Conservation (phyloP, 139 green algal genomes). For the Nannochloris sp. region DNA sequence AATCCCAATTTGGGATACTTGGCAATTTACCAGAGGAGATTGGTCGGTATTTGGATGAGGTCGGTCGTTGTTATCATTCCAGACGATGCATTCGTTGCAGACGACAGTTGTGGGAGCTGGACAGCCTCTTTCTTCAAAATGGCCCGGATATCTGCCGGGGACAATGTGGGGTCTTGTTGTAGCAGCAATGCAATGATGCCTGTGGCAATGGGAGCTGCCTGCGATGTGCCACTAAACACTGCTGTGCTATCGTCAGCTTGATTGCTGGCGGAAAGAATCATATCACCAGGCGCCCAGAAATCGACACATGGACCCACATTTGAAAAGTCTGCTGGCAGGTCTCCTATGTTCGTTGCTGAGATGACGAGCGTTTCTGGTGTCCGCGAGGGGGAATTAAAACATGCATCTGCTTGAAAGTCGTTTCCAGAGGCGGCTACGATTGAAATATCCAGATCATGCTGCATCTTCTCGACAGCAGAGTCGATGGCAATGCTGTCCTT, state of each 20-base stretch:
- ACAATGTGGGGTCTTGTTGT: neutral
- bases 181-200: neutral
- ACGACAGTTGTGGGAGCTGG: too few relatives aligned
- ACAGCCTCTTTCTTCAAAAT: neutral
- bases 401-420: conserved; percentile 39
- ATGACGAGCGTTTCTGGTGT: conserved; percentile 38
- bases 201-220: conserved; percentile 27
- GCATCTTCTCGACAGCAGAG: conserved; percentile 26
- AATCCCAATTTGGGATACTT: too few relatives aligned
- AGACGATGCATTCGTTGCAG: too few relatives aligned
- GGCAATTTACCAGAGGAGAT: too few relatives aligned
- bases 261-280: conserved; percentile 9
- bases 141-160: neutral
- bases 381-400: conserved; percentile 35
- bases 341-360: conserved; percentile 23
- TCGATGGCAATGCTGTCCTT: conserved; percentile 35
- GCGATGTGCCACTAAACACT: conserved; percentile 33
- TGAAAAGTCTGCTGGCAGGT: conserved; percentile 43
- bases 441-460: conserved; percentile 19
- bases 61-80: too few relatives aligned
- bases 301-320: conserved; percentile 61
- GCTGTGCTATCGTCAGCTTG: neutral
- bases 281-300: conserved; percentile 46
- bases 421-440: conserved; percentile 49
- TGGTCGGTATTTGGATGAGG: too few relatives aligned